phyloP scores from a whole-genome alignment of 1,284 basidiomycete genomes.

The Cryptococcus sp. region DNA sequence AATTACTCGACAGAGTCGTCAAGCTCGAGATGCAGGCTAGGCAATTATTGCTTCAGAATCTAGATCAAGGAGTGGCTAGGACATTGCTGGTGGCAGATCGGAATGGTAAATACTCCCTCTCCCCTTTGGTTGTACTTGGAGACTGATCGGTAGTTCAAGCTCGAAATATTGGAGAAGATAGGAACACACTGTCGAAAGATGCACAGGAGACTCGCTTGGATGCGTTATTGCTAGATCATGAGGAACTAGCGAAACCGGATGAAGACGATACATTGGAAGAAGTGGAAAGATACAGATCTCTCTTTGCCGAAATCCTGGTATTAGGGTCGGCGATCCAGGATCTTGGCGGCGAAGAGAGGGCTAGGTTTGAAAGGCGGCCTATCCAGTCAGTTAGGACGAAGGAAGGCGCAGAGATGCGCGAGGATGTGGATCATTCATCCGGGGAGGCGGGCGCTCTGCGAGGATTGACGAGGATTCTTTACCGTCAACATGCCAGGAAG shows the following conservation, averaged over 20 bases:
- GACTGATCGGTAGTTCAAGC: conserved; percentile 24
- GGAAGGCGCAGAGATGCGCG: background rate
- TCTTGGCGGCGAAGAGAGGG: conserved; percentile 41
- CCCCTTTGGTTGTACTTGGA: too few relatives aligned
- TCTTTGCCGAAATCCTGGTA: conserved; percentile 47
- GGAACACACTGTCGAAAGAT: background rate
- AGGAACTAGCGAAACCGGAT: conserved; percentile 3
- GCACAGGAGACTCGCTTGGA: background rate
- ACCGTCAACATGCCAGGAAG: conserved; percentile 5
- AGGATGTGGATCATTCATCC: too few relatives aligned
- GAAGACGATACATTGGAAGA: conserved; percentile 24
- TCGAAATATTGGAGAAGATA: background rate
- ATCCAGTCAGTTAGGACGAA: background rate
- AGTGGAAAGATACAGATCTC: conserved; percentile 37
- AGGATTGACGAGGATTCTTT: conserved; percentile 6
- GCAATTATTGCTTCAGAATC: conserved; percentile 38
- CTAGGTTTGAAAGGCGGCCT: conserved; percentile 38
- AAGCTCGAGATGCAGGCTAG: conserved; percentile 37
- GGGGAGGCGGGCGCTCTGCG: background rate
- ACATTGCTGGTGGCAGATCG: conserved; percentile 41
- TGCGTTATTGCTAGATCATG: background rate
- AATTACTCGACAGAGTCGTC: conserved; percentile 30
- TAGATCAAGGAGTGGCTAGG: conserved; percentile 37
- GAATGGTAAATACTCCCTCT: conserved; percentile 27
- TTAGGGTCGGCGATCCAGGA: conserved; percentile 40